Conservation (phyloP, 495 filamentous ascomycete species). For the Margaritispora aquatica region DNA sequence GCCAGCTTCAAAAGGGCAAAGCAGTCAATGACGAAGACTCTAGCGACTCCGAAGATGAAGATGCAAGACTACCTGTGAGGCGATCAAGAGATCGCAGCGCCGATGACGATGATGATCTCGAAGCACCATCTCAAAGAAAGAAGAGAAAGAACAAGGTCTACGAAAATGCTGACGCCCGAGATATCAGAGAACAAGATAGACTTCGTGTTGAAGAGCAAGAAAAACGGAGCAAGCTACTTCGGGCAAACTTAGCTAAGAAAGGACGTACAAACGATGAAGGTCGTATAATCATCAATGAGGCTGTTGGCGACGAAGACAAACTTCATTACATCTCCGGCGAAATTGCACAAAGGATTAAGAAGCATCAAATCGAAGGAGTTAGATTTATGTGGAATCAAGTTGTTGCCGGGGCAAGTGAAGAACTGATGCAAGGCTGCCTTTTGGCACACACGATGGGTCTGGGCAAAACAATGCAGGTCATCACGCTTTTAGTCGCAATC, state of each 20-base stretch:
- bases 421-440: constrained; percentile 61
- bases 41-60: constrained; percentile 11
- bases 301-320: constrained; percentile 49
- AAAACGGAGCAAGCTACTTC: constrained; percentile 41
- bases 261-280: constrained; percentile 35
- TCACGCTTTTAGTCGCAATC: constrained; percentile 73
- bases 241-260: constrained; percentile 31
- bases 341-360: constrained; percentile 44
- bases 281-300: constrained; percentile 62
- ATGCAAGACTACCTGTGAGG: constrained; percentile 3
- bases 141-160: constrained; percentile 40
- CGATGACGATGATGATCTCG: constrained; percentile 5
- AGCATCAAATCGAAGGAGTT: constrained; percentile 60
- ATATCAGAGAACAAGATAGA: constrained; percentile 39
- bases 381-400: constrained; percentile 89
- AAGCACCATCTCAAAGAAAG: constrained; percentile 26
- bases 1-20: not conserved
- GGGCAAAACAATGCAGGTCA: constrained; percentile 89
- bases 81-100: not conserved
- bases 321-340: constrained; percentile 44
- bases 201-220: constrained; percentile 39
- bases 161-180: constrained; percentile 38
- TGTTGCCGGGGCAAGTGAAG: constrained; percentile 21
- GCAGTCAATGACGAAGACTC: not conserved
- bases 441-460: constrained; percentile 92